Evolutionary conservation across 352 stramenopile genomes (phyloP).

Genomic region (Phytophthora sp.): DNA sequence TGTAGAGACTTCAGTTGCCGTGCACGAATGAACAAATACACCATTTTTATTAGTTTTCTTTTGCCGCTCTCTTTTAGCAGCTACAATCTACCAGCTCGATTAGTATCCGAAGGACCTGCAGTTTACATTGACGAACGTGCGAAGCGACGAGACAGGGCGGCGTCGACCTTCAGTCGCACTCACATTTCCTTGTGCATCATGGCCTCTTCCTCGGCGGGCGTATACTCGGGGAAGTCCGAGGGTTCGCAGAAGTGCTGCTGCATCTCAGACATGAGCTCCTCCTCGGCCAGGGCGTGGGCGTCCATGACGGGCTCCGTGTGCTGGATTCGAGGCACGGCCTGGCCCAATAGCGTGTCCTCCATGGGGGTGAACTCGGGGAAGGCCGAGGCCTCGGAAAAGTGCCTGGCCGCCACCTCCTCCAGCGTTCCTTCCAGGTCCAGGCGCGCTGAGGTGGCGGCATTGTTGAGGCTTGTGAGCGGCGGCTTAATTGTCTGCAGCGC

Average conservation of each 20-base stretch:
- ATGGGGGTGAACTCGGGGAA: slow-evolving; percentile 69
- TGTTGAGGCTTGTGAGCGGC: slow-evolving; percentile 38
- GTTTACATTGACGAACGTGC: slow-evolving; percentile 4
- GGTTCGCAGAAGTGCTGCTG: slow-evolving; percentile 57
- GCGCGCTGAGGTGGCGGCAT: slow-evolving; percentile 30
- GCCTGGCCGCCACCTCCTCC: slow-evolving; percentile 52
- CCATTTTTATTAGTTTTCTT: slow-evolving; percentile 12
- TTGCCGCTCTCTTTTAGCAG: background rate
- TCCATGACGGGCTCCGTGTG: slow-evolving; percentile 16
- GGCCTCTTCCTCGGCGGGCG: slow-evolving; percentile 53
- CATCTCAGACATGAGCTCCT: slow-evolving; percentile 49
- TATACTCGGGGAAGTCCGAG: slow-evolving; percentile 70
- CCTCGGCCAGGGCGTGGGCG: slow-evolving; percentile 40
- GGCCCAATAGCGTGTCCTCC: slow-evolving; percentile 58
- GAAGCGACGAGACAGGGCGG: background rate
- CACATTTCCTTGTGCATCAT: slow-evolving; percentile 44
- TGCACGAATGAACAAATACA: background rate
- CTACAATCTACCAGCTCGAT: slow-evolving; percentile 7
- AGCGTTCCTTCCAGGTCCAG: slow-evolving; percentile 47
- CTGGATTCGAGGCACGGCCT: slow-evolving; percentile 31
- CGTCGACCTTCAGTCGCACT: background rate
- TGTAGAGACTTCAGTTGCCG: no score
- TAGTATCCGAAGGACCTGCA: background rate
- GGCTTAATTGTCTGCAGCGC: slow-evolving; percentile 10
- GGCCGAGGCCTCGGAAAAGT: slow-evolving; percentile 69